Evolutionary conservation across 23 red algal species (phyloP), one percentile per base, ranked within the genome.

Genomic region (Gracilaria gracilis): DNA sequence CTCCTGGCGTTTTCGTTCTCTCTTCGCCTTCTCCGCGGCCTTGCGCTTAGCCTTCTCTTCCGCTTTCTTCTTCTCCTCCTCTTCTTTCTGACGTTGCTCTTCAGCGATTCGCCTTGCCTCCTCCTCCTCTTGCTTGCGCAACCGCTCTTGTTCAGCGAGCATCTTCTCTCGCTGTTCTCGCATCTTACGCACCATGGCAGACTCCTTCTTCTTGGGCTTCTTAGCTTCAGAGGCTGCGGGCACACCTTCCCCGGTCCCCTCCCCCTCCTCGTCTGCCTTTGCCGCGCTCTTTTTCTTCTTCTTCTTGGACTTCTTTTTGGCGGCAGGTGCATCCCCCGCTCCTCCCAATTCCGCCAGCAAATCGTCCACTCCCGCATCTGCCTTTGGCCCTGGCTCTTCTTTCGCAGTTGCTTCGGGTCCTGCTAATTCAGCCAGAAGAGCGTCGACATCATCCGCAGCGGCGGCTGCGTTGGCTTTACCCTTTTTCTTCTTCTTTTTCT

Each of bases 201-300:
- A 91, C 75, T 98, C 96, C 76, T 97, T 97, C 77, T 98, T 98
- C 82, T 98, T 98, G 8, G 82, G 89, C 57, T 75, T 89, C 28
- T 80, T 75, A 36, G 77, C 66, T 79, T 84, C 81, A 75, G 67
- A 25, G 11, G 48, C 15, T 4, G 87, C 81, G 9, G 57, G 28
- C 25, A 51, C 83, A 42, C 35, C 57, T 37, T 97, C 88, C 34
- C 37, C 69, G 17, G 49, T 36, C 29, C 48, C 42, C 1, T 79
- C 82, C 21, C 75, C 93, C 13, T 49, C 96, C 55, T 96, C 95
- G 4, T 94, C 91, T 20, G 78, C 83, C 57, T 86, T 88, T 0
- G 91, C 83, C 29, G 76, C 81, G 23, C 81, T 61, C 54, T 95
- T 95, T 47, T 95, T 93, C 44, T 93, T 97, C 79, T 97, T 97